These are phyloP conservation scores for Cenchrus purpureus DNA, from an alignment of 176 grass and related monocot genomes.

Conservation along the genomic window DNA sequence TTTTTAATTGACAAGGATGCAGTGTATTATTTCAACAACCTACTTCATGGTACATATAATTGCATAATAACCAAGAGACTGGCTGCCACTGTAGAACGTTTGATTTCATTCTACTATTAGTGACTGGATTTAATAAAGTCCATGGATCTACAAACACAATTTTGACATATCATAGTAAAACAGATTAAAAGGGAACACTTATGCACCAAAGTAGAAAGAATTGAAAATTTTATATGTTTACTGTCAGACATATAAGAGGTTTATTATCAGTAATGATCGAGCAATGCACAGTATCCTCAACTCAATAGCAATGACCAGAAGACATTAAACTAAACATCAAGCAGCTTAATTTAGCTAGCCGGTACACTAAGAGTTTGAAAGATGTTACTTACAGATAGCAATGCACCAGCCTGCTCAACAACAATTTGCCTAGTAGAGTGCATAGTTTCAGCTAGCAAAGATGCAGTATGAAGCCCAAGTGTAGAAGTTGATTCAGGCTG, in stretches of 20 bases:
- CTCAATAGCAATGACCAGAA: slow-evolving; percentile 26
- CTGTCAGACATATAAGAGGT: background rate
- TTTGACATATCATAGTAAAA: background rate
- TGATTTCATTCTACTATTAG: background rate
- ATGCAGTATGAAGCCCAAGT: slow-evolving; percentile 61
- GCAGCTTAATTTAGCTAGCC: slow-evolving; percentile 10
- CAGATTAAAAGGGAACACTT: background rate
- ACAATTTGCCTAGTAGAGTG: slow-evolving; percentile 61
- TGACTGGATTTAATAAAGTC: background rate
- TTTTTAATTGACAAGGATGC: background rate
- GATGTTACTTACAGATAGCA: slow-evolving; percentile 59
- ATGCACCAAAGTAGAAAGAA: slow-evolving; percentile 14
- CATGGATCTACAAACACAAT: slow-evolving; percentile 7
- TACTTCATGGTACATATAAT: background rate
- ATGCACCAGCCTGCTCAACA: slow-evolving; percentile 60
- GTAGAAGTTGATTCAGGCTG: slow-evolving; percentile 42
- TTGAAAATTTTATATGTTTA: background rate
- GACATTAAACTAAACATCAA: background rate
- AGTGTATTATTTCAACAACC: background rate
- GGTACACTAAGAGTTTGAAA: slow-evolving; percentile 29
- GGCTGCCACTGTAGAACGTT: background rate
- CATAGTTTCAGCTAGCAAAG: slow-evolving; percentile 70
- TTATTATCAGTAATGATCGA: slow-evolving; percentile 2
- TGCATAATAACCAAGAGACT: background rate
- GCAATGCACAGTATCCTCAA: background rate